A percentile compares a stretch with the other conserved stretches of the same genome.
These are phyloP conservation scores for Prillingera fragicola DNA, from an alignment of 1,284 basidiomycete species.

Conservation along the genomic window DNA sequence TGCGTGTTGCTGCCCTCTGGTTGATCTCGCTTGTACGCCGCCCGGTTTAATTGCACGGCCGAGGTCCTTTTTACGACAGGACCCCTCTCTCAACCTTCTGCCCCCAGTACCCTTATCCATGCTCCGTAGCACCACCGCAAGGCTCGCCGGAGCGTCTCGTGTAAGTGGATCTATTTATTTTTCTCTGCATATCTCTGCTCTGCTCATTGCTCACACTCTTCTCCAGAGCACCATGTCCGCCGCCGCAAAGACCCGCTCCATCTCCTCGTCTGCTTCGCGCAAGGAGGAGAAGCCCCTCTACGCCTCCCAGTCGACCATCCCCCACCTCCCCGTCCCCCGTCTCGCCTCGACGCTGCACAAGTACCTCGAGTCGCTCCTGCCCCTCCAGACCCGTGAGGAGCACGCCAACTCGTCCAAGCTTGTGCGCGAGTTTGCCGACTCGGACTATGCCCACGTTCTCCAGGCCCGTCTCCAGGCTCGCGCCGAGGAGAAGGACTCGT, in stretches of 20 bases:
- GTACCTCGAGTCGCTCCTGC: constrained; percentile 76
- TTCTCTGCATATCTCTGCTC: too few relatives aligned
- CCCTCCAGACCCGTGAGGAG: constrained; percentile 63
- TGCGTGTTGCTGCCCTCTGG: too few relatives aligned
- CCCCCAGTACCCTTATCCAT: not conserved
- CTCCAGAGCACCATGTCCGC: constrained; percentile 8
- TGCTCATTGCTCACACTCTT: constrained; percentile 1
- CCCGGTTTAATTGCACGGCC: too few relatives aligned
- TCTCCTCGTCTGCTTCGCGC: constrained; percentile 10
- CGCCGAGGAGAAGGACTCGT: constrained; percentile 62
- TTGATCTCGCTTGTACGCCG: too few relatives aligned
- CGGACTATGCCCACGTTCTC: constrained; percentile 66
- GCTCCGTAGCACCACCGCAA: not conserved
- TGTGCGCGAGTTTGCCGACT: constrained; percentile 66
- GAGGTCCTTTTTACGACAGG: too few relatives aligned
- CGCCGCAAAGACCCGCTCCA: constrained; percentile 7
- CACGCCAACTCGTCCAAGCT: constrained; percentile 58
- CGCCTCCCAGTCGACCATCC: constrained; percentile 71
- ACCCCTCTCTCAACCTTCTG: too few relatives aligned
- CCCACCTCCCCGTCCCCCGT: constrained; percentile 74
- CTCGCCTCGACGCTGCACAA: constrained; percentile 74
- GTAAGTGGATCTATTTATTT: too few relatives aligned
- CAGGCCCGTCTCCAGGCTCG: constrained; percentile 73
- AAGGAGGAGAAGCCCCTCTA: constrained; percentile 57
- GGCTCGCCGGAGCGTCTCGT: not conserved